Conservation (phyloP, 2,329 filamentous ascomycete genomes). For the Aspergillus oerlinghausenensis region DNA sequence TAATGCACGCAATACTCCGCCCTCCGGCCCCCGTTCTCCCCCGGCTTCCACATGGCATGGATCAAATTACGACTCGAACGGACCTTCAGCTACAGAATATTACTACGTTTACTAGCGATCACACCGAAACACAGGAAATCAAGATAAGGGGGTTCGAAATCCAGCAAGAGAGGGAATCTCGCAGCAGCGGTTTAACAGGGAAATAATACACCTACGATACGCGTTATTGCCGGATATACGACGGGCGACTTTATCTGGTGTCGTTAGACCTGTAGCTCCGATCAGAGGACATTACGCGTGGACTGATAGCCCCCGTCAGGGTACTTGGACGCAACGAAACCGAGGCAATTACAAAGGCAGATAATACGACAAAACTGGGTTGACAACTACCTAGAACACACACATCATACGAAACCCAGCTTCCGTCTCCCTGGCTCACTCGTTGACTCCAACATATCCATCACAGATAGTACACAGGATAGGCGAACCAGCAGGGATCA, state of each 20-base stretch:
- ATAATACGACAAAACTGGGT: neutral
- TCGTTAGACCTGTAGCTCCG: neutral
- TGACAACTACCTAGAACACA: neutral
- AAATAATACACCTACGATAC: too few relatives aligned
- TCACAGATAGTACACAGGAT: neutral
- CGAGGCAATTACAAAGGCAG: neutral
- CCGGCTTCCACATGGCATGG: neutral
- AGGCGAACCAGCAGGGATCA: neutral
- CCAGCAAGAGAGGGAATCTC: neutral
- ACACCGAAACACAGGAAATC: neutral
- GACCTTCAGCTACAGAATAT: too few relatives aligned
- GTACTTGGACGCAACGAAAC: neutral
- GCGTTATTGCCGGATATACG: neutral
- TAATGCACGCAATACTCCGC: neutral
- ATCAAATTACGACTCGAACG: too few relatives aligned
- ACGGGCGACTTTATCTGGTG: neutral
- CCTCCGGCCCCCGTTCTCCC: too few relatives aligned
- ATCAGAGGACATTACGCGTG: neutral
- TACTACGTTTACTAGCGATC: too few relatives aligned
- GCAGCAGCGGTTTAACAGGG: too few relatives aligned
- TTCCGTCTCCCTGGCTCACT: neutral
- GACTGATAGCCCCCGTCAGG: neutral
- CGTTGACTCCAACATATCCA: neutral
- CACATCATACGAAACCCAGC: neutral
- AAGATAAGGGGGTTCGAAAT: too few relatives aligned